Conservation (phyloP, 441 rosid genomes). For the Croton laevigatus region DNA sequence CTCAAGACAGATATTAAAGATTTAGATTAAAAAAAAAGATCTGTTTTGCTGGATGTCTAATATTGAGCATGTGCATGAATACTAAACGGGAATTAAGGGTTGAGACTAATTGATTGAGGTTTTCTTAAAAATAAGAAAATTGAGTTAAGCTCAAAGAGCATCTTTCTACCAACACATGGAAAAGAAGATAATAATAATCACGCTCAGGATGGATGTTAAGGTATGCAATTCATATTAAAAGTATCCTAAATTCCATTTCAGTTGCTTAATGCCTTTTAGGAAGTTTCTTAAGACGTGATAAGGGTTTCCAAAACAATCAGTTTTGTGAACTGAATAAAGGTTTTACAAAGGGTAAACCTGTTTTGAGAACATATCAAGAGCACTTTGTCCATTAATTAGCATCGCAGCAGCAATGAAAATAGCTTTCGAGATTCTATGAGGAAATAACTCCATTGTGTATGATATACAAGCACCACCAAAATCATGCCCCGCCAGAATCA, state of each 20-base stretch:
- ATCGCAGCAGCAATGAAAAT: constrained; percentile 78
- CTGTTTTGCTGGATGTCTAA: not conserved
- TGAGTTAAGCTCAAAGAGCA: not conserved
- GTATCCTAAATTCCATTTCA: not conserved
- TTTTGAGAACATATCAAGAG: constrained; percentile 66
- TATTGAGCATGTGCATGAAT: not conserved
- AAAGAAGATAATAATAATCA: not conserved
- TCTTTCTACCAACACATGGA: not conserved
- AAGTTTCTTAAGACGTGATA: not conserved
- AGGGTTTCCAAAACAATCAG: constrained; percentile 1
- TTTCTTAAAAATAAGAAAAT: not conserved
- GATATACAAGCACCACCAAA: constrained; percentile 91
- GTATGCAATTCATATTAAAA: not conserved
- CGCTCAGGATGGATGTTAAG: not conserved
- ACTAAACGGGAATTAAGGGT: not conserved
- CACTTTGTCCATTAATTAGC: constrained; percentile 67
- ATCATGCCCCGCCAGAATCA: constrained; percentile 89
- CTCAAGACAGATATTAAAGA: not conserved
- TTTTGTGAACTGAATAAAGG: constrained; percentile 3
- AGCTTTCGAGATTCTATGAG: constrained; percentile 67
- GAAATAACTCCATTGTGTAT: constrained; percentile 81
- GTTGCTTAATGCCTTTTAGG: not conserved
- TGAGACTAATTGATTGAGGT: not conserved
- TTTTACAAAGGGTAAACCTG: constrained; percentile 45
- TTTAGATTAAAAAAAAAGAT: not conserved